Evolutionary conservation across 2,329 filamentous ascomycete species (phyloP), one percentile per base, ranked within the genome.

Genomic region (Shiraia bambusicola): DNA sequence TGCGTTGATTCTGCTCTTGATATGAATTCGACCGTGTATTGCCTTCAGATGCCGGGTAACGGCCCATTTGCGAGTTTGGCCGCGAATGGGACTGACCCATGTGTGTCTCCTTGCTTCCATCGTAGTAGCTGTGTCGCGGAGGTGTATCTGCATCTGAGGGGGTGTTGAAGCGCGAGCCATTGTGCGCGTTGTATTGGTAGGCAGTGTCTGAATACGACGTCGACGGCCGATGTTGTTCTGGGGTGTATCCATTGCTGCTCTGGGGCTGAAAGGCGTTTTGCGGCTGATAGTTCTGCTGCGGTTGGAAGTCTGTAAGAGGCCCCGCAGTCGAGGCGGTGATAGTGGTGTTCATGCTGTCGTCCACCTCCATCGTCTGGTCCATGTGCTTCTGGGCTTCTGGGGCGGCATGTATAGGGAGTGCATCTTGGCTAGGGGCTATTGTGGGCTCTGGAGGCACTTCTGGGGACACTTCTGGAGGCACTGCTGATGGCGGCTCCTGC

Each of bases 141-240:
- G 67, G 67, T 1, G 67, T 69, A 43, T 79, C 76, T 44, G 68
- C 70, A 47, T 80, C 77, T 10, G 69, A 69, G 30, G 73, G 70
- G 9, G 72, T 71, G 35, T 71, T 71, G 57, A 69, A 73, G 51
- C 67, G 67, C 47, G 67, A 69, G 27, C 59, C 57, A 33, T 55
- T 56, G 48, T 62, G 58, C 28, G 52, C 56, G 26, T 63, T 66
- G 55, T 69, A 71, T 40, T 70, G 65, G 47, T 73, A 69, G 32
- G 65, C 66, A 6, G 74, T 77, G 62, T 77, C 74, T 28, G 74
- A 76, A 65, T 77, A 76, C n/a, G 72, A 75, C 3, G 74, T 77
- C 29, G 76, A 76, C 38, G 79, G 77, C 12, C 76, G 72, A 37
- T 64, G 54, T 16, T 71, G 70, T 52, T 74, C 68, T 60, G 74